Evolutionary conservation across 257 asterid species (phyloP).

Genomic region (Solanum sejunctum): DNA sequence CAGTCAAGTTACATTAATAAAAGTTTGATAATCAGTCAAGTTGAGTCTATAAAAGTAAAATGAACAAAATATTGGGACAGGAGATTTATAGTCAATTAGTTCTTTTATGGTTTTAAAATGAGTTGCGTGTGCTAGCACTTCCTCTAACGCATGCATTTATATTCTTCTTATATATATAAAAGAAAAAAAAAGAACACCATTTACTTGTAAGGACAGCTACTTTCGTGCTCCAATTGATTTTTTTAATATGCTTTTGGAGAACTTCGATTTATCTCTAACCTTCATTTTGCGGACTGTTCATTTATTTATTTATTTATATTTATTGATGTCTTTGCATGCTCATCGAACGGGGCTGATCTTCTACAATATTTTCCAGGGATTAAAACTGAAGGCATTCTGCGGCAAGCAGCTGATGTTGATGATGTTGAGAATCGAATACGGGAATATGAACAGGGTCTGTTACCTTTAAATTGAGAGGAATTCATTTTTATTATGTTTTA

Average conservation of each 20-base stretch:
- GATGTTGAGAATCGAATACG: constrained; percentile 82
- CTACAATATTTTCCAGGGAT: constrained; percentile 42
- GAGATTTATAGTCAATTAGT: not conserved
- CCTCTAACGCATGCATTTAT: not conserved
- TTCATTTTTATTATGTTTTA: not conserved
- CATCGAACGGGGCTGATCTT: constrained; percentile 13
- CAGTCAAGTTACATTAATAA: not conserved
- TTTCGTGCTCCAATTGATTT: not conserved
- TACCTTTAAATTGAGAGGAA: not conserved
- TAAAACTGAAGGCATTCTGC: constrained; percentile 81
- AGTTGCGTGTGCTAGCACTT: not conserved
- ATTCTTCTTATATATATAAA: not conserved
- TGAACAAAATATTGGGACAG: not conserved
- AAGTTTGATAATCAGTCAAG: not conserved
- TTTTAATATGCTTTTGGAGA: not conserved
- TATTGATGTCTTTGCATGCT: not conserved
- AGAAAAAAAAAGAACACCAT: not conserved
- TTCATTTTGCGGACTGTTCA: not conserved
- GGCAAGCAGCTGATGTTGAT: constrained; percentile 99
- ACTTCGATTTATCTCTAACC: not conserved
- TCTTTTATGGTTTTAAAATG: not conserved
- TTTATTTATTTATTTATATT: not conserved
- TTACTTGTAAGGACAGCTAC: not conserved
- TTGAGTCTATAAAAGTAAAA: not conserved
- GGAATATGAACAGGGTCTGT: constrained; percentile 88